Conservation (phyloP, 1,284 basidiomycete genomes). For the Cystobasidium pallidum region DNA sequence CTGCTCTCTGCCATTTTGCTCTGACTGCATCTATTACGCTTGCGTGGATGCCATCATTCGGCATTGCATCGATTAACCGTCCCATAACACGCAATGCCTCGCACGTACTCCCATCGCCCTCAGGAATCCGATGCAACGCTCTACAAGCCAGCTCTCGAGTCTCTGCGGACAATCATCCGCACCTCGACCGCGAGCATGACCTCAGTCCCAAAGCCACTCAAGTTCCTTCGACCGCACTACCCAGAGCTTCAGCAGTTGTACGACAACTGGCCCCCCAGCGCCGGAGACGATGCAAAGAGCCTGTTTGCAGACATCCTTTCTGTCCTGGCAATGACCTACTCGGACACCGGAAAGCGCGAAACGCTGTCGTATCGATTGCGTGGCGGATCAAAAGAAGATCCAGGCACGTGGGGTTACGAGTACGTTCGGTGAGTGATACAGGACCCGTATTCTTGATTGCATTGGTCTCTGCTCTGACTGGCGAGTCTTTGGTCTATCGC, state of each 20-base stretch:
- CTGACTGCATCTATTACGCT: neutral
- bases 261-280: constrained; percentile 66
- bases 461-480: neutral
- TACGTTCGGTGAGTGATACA: constrained; percentile 70
- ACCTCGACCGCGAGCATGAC: constrained; percentile 99
- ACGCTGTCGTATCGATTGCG: constrained; percentile 89
- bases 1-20: neutral
- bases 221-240: constrained; percentile 96
- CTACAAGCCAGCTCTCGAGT: constrained; percentile 90
- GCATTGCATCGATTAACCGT: no score
- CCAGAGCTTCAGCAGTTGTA: constrained; percentile 81
- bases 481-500: neutral
- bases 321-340: constrained; percentile 99
- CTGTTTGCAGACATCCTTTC: constrained; percentile 98
- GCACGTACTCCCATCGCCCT: neutral
- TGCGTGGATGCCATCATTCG: constrained; percentile 9
- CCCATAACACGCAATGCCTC: no score
- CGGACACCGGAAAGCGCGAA: constrained; percentile 91
- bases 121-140: constrained; percentile 86
- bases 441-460: no score
- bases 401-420: constrained; percentile 98
- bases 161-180: constrained; percentile 87
- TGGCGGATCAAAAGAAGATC: constrained; percentile 79
- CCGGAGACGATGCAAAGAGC: constrained; percentile 63
- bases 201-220: constrained; percentile 98